These are phyloP conservation scores for Cordyceps cateniannulata DNA, from an alignment of 2,329 filamentous ascomycete species.

Conservation along the genomic window DNA sequence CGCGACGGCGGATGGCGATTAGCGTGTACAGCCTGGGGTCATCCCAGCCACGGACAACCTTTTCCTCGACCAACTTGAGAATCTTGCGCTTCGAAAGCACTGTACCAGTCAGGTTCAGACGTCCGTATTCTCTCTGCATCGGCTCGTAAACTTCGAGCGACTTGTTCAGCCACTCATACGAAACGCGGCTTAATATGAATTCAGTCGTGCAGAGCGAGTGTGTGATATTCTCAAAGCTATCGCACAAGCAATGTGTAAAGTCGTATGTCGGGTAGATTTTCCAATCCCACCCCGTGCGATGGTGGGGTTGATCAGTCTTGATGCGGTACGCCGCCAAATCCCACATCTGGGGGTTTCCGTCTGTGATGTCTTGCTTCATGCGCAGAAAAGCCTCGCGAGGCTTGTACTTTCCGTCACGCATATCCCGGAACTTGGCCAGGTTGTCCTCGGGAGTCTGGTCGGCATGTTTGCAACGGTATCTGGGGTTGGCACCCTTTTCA, in stretches of 20 bases:
- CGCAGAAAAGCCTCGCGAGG: conserved; percentile 76
- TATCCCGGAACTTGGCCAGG: conserved; percentile 75
- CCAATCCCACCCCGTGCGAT: conserved; percentile 77
- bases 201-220: conserved; percentile 92
- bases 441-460: conserved; percentile 69
- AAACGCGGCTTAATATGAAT: conserved; percentile 76
- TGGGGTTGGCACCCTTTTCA: conserved; percentile 54
- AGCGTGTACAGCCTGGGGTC: conserved; percentile 87
- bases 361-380: conserved; percentile 85
- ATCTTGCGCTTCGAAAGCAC: conserved; percentile 84
- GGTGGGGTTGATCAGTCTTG: conserved; percentile 62
- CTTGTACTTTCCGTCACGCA: conserved; percentile 87
- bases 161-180: conserved; percentile 87
- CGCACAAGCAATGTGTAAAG: conserved; percentile 83
- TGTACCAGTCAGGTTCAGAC: conserved; percentile 68
- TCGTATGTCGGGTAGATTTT: conserved; percentile 94
- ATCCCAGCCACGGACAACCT: conserved; percentile 81
- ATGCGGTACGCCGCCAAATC: conserved; percentile 89
- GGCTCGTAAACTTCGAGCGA: conserved; percentile 77
- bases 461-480: conserved; percentile 77
- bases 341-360: conserved; percentile 93
- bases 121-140: conserved; percentile 81
- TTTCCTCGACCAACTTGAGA: conserved; percentile 67
- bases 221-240: conserved; percentile 87
- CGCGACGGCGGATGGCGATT: conserved; percentile 74